Base-by-base conservation (phyloP, 768 basidiomycete species). In the Leccinum pellstonianum region DNA sequence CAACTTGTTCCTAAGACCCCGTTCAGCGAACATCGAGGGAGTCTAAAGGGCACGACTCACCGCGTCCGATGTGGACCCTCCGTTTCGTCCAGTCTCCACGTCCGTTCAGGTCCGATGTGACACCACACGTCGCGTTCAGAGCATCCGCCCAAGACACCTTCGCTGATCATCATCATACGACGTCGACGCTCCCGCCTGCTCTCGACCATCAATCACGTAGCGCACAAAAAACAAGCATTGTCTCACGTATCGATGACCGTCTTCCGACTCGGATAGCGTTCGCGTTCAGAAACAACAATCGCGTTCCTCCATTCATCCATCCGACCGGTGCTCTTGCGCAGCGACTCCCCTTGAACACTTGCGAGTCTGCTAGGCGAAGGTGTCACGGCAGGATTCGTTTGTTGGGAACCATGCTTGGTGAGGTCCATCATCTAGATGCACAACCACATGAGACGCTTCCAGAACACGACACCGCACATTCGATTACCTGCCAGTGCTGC, bases 51-150 rank as follows among this genome's bases (percentile, higher is more conserved):
- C 4, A 41, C 6, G 0, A 64, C 80, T 31, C 66, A 93, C 93
- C 94, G 79, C 56, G 91, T 89, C 52, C 94, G 83, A 65, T 91
- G 82, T 2, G 94, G 94, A 1, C 94, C 95, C 68, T 97, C 95
- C 2, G 93, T 95, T 66, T 95, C 94, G 62, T 96, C 95, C 49
- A 96, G 73, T 33, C 87, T 77, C 94, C 94, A 96, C 11, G 81
- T 65, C 7, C 75, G 75, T 23, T 76, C 75, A 3, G 68, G 75
- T 43, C 77, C 78, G 12, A 79, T 72, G 49, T 82, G 80, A 2
- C 87, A 85, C 94, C 95, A 96, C 12, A 96, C 68, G 0, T 93
- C 93, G 21, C 91, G 82, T 27, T 96, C 95, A 0, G 86, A 85
- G 3, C 84, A 84, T 23, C 90, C 74, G 7, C 84, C 68, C 43